A percentile compares a stretch with the other conserved stretches of the same genome.
These are phyloP conservation scores for Dryadomyces quercivorus DNA, from an alignment of 2,329 filamentous ascomycete genomes.

Conservation along the genomic window DNA sequence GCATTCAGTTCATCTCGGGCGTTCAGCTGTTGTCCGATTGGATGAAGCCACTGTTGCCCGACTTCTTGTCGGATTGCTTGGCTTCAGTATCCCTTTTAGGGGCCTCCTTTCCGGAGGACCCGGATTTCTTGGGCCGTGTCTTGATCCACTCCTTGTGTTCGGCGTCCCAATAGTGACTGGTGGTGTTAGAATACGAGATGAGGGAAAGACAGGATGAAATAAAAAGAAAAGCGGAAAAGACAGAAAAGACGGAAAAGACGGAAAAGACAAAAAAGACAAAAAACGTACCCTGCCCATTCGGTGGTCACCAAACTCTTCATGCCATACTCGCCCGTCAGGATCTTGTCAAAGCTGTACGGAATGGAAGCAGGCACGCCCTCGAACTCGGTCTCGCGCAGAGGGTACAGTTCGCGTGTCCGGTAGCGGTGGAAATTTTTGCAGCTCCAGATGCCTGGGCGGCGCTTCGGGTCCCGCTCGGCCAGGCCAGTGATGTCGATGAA, in stretches of 20 bases:
- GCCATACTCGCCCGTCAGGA: slow-evolving; percentile 54
- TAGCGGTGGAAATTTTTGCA: slow-evolving; percentile 76
- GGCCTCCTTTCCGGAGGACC: too few relatives aligned
- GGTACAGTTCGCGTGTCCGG: slow-evolving; percentile 58
- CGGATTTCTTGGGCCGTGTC: not conserved
- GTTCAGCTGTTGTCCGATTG: too few relatives aligned
- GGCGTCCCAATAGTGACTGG: slow-evolving; percentile 48
- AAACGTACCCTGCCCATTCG: slow-evolving; percentile 47
- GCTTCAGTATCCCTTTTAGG: not conserved
- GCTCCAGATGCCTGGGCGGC: slow-evolving; percentile 53
- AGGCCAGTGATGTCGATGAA: slow-evolving; percentile 78
- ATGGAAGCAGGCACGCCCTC: slow-evolving; percentile 61
- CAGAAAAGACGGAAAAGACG: not conserved
- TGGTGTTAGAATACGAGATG: not conserved
- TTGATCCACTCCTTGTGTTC: slow-evolving; percentile 42
- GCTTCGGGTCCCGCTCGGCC: slow-evolving; percentile 49
- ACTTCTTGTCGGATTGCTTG: not conserved
- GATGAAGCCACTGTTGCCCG: too few relatives aligned
- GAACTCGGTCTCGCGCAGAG: slow-evolving; percentile 60
- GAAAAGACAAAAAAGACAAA: not conserved
- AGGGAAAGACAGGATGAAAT: too few relatives aligned
- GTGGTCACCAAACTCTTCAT: slow-evolving; percentile 47
- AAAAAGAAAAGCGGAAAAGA: not conserved
- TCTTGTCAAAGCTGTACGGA: slow-evolving; percentile 55
- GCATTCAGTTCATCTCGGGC: too few relatives aligned